Base-by-base conservation (phyloP, 805 yeast species). In the Candida palmyrensis region DNA sequence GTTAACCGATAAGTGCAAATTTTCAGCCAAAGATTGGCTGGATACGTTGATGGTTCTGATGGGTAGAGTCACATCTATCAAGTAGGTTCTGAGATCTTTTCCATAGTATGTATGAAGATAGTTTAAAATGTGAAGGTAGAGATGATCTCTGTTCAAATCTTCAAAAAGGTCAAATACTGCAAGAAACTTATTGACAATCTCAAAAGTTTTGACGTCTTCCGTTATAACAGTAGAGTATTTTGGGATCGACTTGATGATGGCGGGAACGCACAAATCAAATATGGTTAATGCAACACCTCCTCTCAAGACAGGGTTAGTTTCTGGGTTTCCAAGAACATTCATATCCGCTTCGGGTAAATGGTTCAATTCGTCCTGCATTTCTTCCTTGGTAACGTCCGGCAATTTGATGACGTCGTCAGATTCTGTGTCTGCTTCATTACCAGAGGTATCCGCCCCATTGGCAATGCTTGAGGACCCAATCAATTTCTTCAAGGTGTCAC, bases 271-370 rank as follows among this genome's bases (percentile, higher is more conserved):
- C 44, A 58, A 40, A 49, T 59, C 58, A 48, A 57, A 66, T 5
- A 64, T 50, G 1, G 70, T 57, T 37, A 66, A 57, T n/a, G 68
- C 70, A 19, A 66, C 65, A 40, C 47, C 77, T 57, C 62, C 79
- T 63, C 36, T 79, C 78, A 48, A 78, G 59, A 65, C 90, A 77
- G 65, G 79, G 77, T 42, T 90, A 17, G 86, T 75, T 30, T 85
- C 94, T n/a, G 82, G 79, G 41, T 79, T 78, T 17, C 96, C 97
- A 44, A 89, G 66, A 70, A 86, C 79, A 47, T 78, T 80, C 66
- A 86, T 70, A 51, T 88, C 92, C 20, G 88, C 84, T 42, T 88
- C 96, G 0, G 97, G 96, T 41, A 89, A 68, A 33, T 74, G 72
- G 36, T 79, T 77, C 49, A 89, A 66, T 47, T 77, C 75, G 37